Base-by-base conservation (phyloP, 2,329 filamentous ascomycete genomes). In the Xylaria sp. region DNA sequence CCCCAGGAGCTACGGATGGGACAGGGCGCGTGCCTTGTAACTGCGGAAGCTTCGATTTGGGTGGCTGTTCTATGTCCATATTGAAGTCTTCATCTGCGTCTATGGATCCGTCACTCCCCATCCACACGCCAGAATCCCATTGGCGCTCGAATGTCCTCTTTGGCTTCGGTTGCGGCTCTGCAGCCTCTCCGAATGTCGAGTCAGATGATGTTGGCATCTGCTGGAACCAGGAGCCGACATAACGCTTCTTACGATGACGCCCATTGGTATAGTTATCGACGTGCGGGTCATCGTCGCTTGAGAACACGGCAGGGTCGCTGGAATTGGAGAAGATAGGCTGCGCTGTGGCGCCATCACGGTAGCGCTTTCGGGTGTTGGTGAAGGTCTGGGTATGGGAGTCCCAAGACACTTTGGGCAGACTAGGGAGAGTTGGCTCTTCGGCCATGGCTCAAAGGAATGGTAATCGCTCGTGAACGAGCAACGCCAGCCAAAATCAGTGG, bases 231-330 rank as follows among this genome's bases (percentile, higher is more conserved):
- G 88, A 83, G 3, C 89, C 89, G 45, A 86, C 78, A 65, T 89
- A 88, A 51, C 85, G 82, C 69, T 81, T 82, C 78, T 91, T 92
- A 63, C 84, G 83, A 66, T 83, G 80, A 25, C 82, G 79, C 1
- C 81, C 81, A 50, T 83, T 78, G 23, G 81, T 78, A 70, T 91
- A 91, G 69, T 89, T 89, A 63, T 90, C 87, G 50, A 88, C 74
- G 1, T 84, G 84, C 2, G 87, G 87, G 60, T 91, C 89, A 70
- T 91, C 89, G 62, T 92, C 89, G 73, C 87, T 89, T 3, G 88
- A 91, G 75, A 92, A 92, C 25, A 91, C 75, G 51, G 87, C 83
- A 3, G 89, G 88, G 70, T 92, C 89, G 71, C 89, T 91, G 19
- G 88, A 91, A 72, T 87, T 87, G 72, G 81, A 80, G 66, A 84